A percentile compares a stretch with the other conserved stretches of the same genome.
Conservation (phyloP, 768 basidiomycete genomes). For the Lentinula sp. region DNA sequence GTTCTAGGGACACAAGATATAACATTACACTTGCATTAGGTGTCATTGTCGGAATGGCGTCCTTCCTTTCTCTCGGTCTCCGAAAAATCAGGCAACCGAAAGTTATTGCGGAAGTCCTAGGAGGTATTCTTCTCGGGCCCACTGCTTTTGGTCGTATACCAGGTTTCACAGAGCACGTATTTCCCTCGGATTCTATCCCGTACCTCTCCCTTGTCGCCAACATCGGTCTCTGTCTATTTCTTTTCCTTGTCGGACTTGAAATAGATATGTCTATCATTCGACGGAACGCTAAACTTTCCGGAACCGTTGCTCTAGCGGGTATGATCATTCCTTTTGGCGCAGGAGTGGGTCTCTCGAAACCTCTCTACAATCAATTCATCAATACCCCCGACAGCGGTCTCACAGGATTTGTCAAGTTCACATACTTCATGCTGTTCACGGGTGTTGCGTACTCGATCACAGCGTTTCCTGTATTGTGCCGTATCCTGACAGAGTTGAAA, state of each 20-base stretch:
- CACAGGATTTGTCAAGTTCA: constrained; percentile 49
- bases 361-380: constrained; percentile 74
- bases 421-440: constrained; percentile 91
- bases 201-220: constrained; percentile 85
- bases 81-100: constrained; percentile 79
- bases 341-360: constrained; percentile 58
- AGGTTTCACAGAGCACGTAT: constrained; percentile 81
- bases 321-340: constrained; percentile 86
- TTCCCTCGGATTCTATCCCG: constrained; percentile 63
- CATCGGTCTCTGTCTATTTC: constrained; percentile 82
- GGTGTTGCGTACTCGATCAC: constrained; percentile 90
- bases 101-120: constrained; percentile 44
- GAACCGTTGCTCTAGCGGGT: constrained; percentile 71
- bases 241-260: constrained; percentile 91
- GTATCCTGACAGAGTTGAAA: constrained; percentile 88
- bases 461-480: constrained; percentile 80
- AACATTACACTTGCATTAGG: constrained; percentile 30
- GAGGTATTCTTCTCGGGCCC: constrained; percentile 80
- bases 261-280: constrained; percentile 78
- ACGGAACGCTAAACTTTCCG: constrained; percentile 65
- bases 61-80: constrained; percentile 65
- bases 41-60: constrained; percentile 78
- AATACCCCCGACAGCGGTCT: constrained; percentile 20
- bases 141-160: constrained; percentile 73
- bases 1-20: not conserved